Evolutionary conservation across 352 stramenopile genomes (phyloP).

Genomic region (Pythium periplocum): DNA sequence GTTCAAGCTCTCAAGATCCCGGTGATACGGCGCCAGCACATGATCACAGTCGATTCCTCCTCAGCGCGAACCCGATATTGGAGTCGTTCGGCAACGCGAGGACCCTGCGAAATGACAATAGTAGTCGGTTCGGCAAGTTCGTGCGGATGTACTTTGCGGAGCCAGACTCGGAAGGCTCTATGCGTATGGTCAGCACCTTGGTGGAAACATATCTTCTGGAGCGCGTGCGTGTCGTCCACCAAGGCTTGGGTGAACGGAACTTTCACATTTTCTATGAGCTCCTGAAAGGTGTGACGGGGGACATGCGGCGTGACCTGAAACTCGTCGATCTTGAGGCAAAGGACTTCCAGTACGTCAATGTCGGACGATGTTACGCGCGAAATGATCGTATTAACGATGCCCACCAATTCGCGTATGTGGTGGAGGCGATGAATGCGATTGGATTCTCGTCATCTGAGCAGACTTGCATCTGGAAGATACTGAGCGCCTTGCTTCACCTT

Average conservation of each 20-base stretch:
- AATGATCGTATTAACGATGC: conserved; percentile 66
- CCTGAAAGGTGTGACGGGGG: conserved; percentile 40
- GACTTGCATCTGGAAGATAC: conserved; percentile 53
- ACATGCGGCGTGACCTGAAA: conserved; percentile 35
- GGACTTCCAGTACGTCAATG: conserved; percentile 66
- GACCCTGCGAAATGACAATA: conserved; percentile 80
- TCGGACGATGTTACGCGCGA: conserved; percentile 56
- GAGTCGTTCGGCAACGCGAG: conserved; percentile 83
- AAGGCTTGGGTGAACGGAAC: conserved; percentile 67
- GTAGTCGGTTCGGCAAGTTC: conserved; percentile 84
- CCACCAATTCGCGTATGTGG: conserved; percentile 52
- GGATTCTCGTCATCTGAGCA: conserved; percentile 64
- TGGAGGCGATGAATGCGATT: conserved; percentile 67
- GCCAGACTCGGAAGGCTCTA: conserved; percentile 15
- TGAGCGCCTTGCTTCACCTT: conserved; percentile 75
- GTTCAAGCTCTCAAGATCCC: conserved; percentile 38
- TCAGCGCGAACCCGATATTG: conserved; percentile 83
- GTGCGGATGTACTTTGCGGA: conserved; percentile 82
- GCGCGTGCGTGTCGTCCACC: conserved; percentile 86
- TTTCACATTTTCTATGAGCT: conserved; percentile 85
- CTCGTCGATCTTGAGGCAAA: conserved; percentile 28
- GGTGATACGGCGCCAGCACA: neutral
- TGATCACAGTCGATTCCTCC: conserved; percentile 28
- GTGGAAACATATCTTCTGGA: conserved; percentile 91
- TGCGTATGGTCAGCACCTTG: conserved; percentile 62